Base-by-base conservation (phyloP, 768 basidiomycete genomes). In the Mycena albidolilacea region DNA sequence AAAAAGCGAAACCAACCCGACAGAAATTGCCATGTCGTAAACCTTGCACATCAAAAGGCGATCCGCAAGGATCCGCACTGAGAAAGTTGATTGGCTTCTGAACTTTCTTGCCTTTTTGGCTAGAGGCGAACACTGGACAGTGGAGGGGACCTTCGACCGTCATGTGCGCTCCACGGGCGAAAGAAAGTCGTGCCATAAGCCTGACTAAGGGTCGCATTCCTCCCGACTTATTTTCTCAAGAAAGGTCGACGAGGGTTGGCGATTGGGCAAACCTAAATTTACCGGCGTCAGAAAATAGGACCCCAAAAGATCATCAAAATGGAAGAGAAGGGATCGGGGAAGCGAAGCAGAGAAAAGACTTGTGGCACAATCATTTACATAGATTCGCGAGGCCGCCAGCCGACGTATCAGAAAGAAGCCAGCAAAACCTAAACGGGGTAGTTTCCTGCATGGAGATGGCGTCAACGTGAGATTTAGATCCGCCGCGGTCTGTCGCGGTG, bases 181-280 rank as follows among this genome's bases (percentile, higher is more conserved):
- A 37, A 35, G 55, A 35, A 35, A 39, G 60, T 61, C 23, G 60
- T 15, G 23, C 43, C 41, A 61, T 61, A 14, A 14, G 35, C 6
- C 9, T 3, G 38, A 17, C 57, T 35, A 9, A 37, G 21, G 50
- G 17, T 59, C 57, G 57, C 57, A 59, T 23, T 46, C 23, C 30
- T 46, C 3, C 17, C 30, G 48, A 48, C 15, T 5, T 21, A 37
- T 44, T 66, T 58, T 66, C 54, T 17, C 54, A 43, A 39, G 14
- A 3, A 21, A 23, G 10, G 19, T 57, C 12, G 30, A 21, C 15
- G 9, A 38, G n/a, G 48, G 9, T 50, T 57, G 41, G 50, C 43
- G 61, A 69, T 69, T 69, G 68, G 68, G 5, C 61, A 69, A 69
- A 44, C 52, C 61, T 63, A 55, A 69, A 69, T 15, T 55, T 63